Percentiles rank a stretch among this genome's conserved stretches.
These are phyloP conservation scores for Tetracladium setigerum DNA, from an alignment of 495 filamentous ascomycete species.

Conservation along the genomic window DNA sequence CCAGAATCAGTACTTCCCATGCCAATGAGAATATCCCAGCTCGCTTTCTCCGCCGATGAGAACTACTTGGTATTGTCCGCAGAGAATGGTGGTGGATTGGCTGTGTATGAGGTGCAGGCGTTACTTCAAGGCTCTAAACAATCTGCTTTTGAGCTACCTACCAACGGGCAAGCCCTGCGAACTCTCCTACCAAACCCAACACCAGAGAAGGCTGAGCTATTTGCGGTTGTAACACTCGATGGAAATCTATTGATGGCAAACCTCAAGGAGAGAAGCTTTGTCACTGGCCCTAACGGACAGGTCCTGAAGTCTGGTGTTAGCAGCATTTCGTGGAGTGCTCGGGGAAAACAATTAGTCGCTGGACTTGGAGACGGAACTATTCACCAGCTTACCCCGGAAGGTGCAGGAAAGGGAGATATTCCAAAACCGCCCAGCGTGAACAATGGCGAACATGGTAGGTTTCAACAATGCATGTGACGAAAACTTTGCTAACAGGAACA, in stretches of 20 bases:
- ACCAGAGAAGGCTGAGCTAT: constrained; percentile 50
- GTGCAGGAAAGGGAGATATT: constrained; percentile 64
- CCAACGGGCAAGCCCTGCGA: constrained; percentile 66
- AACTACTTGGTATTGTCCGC: constrained; percentile 75
- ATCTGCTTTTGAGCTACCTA: constrained; percentile 61
- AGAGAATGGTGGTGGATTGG: constrained; percentile 73
- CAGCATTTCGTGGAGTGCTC: constrained; percentile 84
- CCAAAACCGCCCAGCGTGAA: constrained; percentile 67
- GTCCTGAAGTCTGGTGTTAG: constrained; percentile 67
- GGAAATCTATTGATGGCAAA: constrained; percentile 82
- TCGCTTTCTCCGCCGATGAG: constrained; percentile 83
- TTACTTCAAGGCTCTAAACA: constrained; percentile 60
- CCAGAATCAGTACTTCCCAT: constrained; percentile 67
- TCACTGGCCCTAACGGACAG: constrained; percentile 49
- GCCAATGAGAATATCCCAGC: constrained; percentile 71
- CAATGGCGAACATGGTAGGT: constrained; percentile 59
- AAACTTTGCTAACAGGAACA: constrained; percentile 27
- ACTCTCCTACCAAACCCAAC: constrained; percentile 76
- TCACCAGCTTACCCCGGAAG: constrained; percentile 77
- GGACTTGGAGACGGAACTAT: constrained; percentile 76
- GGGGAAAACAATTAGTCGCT: constrained; percentile 87
- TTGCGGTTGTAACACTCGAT: constrained; percentile 71
- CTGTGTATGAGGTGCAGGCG: constrained; percentile 66
- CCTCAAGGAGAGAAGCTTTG: constrained; percentile 54
- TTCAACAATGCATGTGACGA: constrained; percentile 1